Conservation (phyloP, 306 rosid genomes). For the Cicer cuneatum region DNA sequence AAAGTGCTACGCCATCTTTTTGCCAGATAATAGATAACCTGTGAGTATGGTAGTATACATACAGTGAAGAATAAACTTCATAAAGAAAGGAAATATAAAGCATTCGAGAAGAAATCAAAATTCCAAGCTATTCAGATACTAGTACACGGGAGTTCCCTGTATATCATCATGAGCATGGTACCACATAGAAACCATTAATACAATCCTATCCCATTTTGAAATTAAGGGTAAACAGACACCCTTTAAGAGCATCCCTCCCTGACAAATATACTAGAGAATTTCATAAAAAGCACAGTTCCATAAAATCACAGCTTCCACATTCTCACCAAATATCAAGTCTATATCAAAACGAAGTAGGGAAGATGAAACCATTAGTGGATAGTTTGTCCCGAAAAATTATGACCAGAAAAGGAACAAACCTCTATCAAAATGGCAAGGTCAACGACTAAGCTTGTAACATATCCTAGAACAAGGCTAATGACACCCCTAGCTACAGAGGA, state of each 20-base stretch:
- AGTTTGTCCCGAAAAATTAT: conserved; percentile 12
- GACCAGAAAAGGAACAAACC: conserved; percentile 58
- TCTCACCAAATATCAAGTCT: conserved; percentile 29
- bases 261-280: conserved; percentile 19
- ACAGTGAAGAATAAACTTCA: conserved; percentile 6
- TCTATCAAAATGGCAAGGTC: conserved; percentile 95
- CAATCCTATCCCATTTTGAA: neutral
- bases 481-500: conserved; percentile 93
- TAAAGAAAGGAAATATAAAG: conserved; percentile 1
- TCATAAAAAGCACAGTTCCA: conserved; percentile 20
- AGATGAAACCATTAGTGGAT: conserved; percentile 29
- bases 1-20: conserved; percentile 3
- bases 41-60: neutral
- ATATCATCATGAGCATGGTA: conserved; percentile 1
- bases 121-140: neutral
- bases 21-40: neutral
- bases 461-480: conserved; percentile 91
- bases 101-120: neutral
- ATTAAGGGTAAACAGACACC: conserved; percentile 33
- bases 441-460: conserved; percentile 88
- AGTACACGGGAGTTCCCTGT: neutral
- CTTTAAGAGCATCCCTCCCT: conserved; percentile 25
- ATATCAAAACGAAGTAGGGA: conserved; percentile 9
- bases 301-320: conserved; percentile 14
- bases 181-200: conserved; percentile 1